Evolutionary conservation across 2,329 filamentous ascomycete species (phyloP).

Genomic region (Dryadomyces quercivorus): DNA sequence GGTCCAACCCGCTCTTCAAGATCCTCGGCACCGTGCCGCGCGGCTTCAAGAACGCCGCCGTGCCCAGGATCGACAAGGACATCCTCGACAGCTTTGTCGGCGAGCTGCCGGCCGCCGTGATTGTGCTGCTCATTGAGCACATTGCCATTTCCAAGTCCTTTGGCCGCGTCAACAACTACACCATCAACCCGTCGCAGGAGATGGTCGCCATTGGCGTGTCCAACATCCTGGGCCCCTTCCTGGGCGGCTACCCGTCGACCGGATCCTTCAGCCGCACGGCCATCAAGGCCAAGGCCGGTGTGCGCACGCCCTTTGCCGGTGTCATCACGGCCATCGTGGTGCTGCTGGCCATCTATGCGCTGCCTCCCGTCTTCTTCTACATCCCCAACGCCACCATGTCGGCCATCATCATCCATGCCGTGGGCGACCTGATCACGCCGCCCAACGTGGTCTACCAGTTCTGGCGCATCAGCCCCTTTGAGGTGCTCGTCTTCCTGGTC

Average conservation of each 20-base stretch:
- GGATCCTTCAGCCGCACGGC: constrained; percentile 61
- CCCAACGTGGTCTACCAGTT: constrained; percentile 91
- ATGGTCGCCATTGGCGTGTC: constrained; percentile 88
- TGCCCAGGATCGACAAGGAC: constrained; percentile 52
- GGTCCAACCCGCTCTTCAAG: constrained; percentile 52
- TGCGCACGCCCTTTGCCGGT: constrained; percentile 66
- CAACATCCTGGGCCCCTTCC: constrained; percentile 82
- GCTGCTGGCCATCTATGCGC: constrained; percentile 63
- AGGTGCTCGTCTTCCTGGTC: constrained; percentile 84
- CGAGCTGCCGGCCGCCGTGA: constrained; percentile 73
- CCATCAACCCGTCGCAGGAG: constrained; percentile 92
- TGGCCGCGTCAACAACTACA: constrained; percentile 94
- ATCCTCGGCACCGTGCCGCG: constrained; percentile 69
- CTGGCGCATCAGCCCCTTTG: constrained; percentile 83
- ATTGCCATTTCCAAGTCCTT: constrained; percentile 98
- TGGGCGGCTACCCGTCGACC: constrained; percentile 85
- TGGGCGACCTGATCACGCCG: constrained; percentile 73
- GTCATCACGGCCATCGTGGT: constrained; percentile 68
- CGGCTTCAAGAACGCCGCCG: constrained; percentile 73
- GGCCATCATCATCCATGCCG: constrained; percentile 73
- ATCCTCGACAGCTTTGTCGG: constrained; percentile 58
- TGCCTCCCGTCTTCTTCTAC: constrained; percentile 70
- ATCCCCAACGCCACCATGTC: constrained; percentile 61
- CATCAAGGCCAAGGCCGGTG: constrained; percentile 75
- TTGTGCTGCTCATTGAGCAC: constrained; percentile 91